Percentiles rank a stretch among this genome's conserved stretches.
Evolutionary conservation across 495 filamentous ascomycete genomes (phyloP).

Genomic region (Oleoguttula mirabilis): DNA sequence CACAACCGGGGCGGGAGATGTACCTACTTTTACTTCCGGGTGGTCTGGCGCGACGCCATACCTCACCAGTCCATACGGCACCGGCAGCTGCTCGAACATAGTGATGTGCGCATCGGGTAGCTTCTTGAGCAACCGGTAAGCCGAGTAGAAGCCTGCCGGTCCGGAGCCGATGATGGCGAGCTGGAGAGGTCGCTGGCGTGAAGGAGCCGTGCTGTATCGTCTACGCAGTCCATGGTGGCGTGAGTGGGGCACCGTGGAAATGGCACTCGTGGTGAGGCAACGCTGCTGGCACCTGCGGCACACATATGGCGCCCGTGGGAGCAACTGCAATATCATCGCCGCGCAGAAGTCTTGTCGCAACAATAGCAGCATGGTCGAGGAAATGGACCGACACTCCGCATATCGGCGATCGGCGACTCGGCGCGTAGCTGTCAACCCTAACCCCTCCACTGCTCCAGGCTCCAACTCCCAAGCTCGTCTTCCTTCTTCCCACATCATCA

Average conservation of each 20-base stretch:
- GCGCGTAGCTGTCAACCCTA: no score
- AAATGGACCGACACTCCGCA: no score
- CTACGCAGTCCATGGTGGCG: background rate
- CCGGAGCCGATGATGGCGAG: constrained; percentile 90
- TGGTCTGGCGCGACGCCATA: constrained; percentile 96
- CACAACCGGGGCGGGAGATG: background rate
- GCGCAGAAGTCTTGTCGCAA: no score
- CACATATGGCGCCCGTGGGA: constrained; percentile 10
- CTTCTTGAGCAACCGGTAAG: constrained; percentile 67
- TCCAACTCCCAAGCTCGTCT: no score
- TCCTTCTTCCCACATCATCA: no score
- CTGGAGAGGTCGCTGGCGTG: constrained; percentile 47
- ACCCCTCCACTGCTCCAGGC: no score
- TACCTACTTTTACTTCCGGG: constrained; percentile 83
- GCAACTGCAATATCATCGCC: no score
- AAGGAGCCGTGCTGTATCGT: constrained; percentile 17
- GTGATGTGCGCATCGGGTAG: constrained; percentile 62
- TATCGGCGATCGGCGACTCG: no score
- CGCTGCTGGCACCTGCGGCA: constrained; percentile 17
- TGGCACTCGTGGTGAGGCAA: no score
- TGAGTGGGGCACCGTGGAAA: no score
- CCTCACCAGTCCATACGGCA: constrained; percentile 81
- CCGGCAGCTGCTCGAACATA: constrained; percentile 92
- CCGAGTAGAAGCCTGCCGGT: constrained; percentile 91
- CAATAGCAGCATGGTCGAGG: no score